A percentile compares a stretch with the other conserved stretches of the same genome.
These are phyloP conservation scores for Volvox carteri DNA, from an alignment of 163 green algal genomes.

Conservation along the genomic window DNA sequence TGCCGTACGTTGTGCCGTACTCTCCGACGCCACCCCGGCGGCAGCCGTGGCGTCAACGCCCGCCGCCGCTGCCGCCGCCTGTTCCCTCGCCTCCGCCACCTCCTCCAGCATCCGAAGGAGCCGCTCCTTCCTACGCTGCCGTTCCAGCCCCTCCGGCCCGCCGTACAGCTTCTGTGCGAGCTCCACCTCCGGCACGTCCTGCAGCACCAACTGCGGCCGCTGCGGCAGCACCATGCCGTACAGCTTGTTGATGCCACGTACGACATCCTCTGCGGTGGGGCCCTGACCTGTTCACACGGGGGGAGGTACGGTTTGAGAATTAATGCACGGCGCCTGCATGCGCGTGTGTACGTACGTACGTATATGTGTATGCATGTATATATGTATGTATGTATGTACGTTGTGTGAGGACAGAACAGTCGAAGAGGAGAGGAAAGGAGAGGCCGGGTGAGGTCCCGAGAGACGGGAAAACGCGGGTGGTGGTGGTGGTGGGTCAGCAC, in stretches of 20 bases:
- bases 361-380: background rate
- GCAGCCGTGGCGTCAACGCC: background rate
- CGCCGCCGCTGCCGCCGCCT: background rate
- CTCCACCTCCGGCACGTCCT: background rate
- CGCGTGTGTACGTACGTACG: background rate
- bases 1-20: background rate
- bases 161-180: background rate
- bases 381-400: background rate
- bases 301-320: too few relatives aligned
- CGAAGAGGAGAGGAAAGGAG: too few relatives aligned
- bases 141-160: background rate
- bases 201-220: slow-evolving; percentile 31
- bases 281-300: slow-evolving; percentile 42
- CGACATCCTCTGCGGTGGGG: slow-evolving; percentile 60
- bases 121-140: slow-evolving; percentile 1
- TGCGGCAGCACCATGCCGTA: slow-evolving; percentile 26
- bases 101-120: slow-evolving; percentile 33
- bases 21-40: background rate
- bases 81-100: slow-evolving; percentile 37
- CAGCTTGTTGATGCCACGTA: slow-evolving; percentile 63
- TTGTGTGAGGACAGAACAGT: too few relatives aligned
- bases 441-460: too few relatives aligned
- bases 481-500: too few relatives aligned
- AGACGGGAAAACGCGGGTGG: too few relatives aligned
- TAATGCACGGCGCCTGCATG: too few relatives aligned